Percentiles rank a stretch among this genome's conserved stretches.
These are phyloP conservation scores for Lentinula guzmanii DNA, from an alignment of 768 basidiomycete genomes.

Conservation along the genomic window DNA sequence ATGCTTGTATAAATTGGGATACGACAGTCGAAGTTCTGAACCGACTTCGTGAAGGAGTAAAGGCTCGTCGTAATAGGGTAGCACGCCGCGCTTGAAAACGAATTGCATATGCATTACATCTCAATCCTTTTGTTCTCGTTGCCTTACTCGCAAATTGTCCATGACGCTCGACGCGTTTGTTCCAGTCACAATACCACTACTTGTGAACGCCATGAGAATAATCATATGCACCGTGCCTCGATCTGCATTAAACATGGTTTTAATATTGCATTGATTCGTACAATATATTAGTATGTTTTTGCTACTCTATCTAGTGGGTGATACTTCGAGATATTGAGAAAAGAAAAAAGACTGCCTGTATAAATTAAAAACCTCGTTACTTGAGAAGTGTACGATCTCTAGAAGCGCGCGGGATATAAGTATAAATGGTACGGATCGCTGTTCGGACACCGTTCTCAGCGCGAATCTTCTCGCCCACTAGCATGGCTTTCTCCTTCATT, in stretches of 20 bases:
- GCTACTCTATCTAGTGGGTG: background rate
- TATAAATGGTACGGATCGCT: constrained; percentile 52
- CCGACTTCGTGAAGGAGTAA: constrained; percentile 82
- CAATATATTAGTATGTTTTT: no score
- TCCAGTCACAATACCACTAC: no score
- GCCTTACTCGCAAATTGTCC: background rate
- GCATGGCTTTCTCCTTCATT: constrained; percentile 58
- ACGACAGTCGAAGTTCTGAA: constrained; percentile 78
- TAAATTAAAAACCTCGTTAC: background rate
- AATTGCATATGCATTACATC: background rate
- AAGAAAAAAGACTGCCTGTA: background rate
- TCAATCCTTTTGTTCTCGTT: no score
- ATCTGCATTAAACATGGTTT: no score
- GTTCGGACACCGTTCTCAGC: constrained; percentile 52
- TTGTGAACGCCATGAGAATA: no score
- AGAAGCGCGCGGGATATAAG: constrained; percentile 35
- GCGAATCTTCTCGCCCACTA: constrained; percentile 29
- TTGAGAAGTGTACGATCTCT: constrained; percentile 10
- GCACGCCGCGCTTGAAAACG: background rate
- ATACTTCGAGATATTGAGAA: background rate
- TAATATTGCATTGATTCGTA: no score
- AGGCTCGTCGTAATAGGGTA: constrained; percentile 21
- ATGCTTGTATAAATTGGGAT: constrained; percentile 89
- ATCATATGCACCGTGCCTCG: no score
- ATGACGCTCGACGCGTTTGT: background rate